phyloP scores from a whole-genome alignment of 2,329 filamentous ascomycete genomes.

The Coniella vitis region DNA sequence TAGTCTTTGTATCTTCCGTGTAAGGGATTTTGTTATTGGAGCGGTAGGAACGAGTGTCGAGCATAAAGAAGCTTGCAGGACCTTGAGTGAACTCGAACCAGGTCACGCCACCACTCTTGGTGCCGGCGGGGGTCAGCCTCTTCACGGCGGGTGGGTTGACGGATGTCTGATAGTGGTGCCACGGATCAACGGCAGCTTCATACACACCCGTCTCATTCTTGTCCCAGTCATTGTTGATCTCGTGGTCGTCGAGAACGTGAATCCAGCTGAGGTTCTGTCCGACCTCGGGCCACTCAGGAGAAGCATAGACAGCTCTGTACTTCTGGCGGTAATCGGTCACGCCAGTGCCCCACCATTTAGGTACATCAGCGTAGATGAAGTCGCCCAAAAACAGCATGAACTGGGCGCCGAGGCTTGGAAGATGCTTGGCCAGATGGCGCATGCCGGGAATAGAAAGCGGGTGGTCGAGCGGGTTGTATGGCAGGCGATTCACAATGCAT shows the following conservation, averaged over 20 bases:
- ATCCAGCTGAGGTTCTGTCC: constrained; percentile 88
- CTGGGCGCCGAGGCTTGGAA: constrained; percentile 66
- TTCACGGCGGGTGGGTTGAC: constrained; percentile 71
- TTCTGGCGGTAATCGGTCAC: constrained; percentile 77
- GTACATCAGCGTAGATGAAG: constrained; percentile 89
- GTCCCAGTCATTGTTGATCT: constrained; percentile 92
- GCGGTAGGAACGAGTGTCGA: constrained; percentile 85
- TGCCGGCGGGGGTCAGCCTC: constrained; percentile 34
- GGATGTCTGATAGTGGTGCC: constrained; percentile 75
- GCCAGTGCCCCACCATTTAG: constrained; percentile 65
- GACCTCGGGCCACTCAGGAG: constrained; percentile 78
- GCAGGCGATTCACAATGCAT: constrained; percentile 86
- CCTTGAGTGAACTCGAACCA: constrained; percentile 90
- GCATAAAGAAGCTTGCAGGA: constrained; percentile 87
- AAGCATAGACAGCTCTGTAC: constrained; percentile 92
- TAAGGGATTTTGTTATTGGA: constrained; percentile 57
- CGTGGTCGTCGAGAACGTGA: constrained; percentile 93
- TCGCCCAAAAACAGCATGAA: constrained; percentile 80
- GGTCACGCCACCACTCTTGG: constrained; percentile 52
- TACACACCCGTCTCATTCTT: constrained; percentile 76
- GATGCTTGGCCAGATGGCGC: constrained; percentile 63
- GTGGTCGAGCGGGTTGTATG: constrained; percentile 79
- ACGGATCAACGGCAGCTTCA: constrained; percentile 72
- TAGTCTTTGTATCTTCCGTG: constrained; percentile 65
- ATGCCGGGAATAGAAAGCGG: constrained; percentile 77